Evolutionary conservation across 2,329 filamentous ascomycete species (phyloP), one percentile per base, ranked within the genome.

Genomic region (Neocucurbitaria cava): DNA sequence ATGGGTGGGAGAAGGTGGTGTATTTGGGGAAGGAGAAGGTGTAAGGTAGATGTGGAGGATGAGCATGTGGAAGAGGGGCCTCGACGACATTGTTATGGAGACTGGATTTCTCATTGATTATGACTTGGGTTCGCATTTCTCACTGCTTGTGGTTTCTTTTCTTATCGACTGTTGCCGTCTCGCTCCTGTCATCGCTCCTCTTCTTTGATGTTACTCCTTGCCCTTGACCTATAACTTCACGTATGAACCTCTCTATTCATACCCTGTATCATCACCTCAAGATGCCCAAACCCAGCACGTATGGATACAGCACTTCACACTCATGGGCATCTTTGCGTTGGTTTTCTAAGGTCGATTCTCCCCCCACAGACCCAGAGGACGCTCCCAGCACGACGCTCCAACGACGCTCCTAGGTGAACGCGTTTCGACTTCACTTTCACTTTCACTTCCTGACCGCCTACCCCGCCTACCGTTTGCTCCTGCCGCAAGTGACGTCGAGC

Each of bases 1-100:
- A 48, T 15, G 47, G 33, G 5, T 56, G 44, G 43, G 60, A 67
- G 43, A 48, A 49, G 49, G 58, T 40, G 0, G 62, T 67, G 11
- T 67, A 67, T 56, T 20, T 66, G 35, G 64, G 64, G 10, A 59
- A 50, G 56, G 24, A 35, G 38, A 38, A 54, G 35, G 44, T 41
- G 17, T 54, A 30, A 24, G 23, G 17, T 10, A 11, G 28, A 24
- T 21, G 30, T 10, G 36, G 35, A 31, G 33, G 11, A 44, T 4
- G 11, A 38, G 28, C 17, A 4, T 6, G 5, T 2, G 31, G 5
- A 13, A 35, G 31, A 35, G 17, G 3, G 15, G 15, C 15, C 15
- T 35, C 31, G 17, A 4, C 10, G 31, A n/a, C n/a, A n/a, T n/a
- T n/a, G n/a, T n/a, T n/a, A 35, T 35, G 31, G 8, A 31, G 31